Conservation (phyloP, 2,329 filamentous ascomycete species). For the Monilinia fructicola region DNA sequence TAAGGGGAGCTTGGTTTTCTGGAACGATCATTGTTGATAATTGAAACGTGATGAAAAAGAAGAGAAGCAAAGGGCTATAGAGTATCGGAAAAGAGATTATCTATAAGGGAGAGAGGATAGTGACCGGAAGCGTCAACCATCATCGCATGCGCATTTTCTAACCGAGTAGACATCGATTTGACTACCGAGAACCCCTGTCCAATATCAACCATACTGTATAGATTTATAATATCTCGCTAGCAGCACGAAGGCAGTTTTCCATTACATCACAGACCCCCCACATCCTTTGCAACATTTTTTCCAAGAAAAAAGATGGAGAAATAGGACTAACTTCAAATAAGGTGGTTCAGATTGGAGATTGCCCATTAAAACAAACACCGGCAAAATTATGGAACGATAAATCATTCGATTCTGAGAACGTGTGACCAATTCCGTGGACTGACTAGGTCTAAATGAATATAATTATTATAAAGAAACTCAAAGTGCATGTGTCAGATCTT, state of each 20-base stretch:
- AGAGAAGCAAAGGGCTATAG: not conserved
- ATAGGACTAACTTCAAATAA: too few species aligned
- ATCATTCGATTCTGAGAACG: conserved; percentile 21
- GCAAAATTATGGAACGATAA: conserved; percentile 15
- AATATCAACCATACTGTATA: not conserved
- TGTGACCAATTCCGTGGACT: conserved; percentile 3
- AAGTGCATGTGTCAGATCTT: not conserved
- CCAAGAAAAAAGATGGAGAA: not conserved
- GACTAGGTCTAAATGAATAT: conserved; percentile 1
- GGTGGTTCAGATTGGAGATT: too few species aligned
- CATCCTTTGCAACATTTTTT: too few species aligned
- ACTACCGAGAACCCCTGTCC: not conserved
- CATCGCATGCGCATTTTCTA: not conserved
- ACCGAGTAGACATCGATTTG: not conserved
- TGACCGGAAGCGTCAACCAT: not conserved
- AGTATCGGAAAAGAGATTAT: not conserved
- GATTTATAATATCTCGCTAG: too few species aligned
- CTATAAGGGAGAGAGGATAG: not conserved
- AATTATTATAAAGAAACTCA: not conserved
- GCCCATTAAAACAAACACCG: too few species aligned
- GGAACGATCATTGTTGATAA: not conserved
- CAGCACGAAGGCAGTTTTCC: not conserved
- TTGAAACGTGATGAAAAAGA: not conserved
- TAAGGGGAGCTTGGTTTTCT: conserved; percentile 21
- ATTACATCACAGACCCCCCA: not conserved